Evolutionary conservation across 2,329 filamentous ascomycete genomes (phyloP).

Genomic region (Leptodontidium sp.): DNA sequence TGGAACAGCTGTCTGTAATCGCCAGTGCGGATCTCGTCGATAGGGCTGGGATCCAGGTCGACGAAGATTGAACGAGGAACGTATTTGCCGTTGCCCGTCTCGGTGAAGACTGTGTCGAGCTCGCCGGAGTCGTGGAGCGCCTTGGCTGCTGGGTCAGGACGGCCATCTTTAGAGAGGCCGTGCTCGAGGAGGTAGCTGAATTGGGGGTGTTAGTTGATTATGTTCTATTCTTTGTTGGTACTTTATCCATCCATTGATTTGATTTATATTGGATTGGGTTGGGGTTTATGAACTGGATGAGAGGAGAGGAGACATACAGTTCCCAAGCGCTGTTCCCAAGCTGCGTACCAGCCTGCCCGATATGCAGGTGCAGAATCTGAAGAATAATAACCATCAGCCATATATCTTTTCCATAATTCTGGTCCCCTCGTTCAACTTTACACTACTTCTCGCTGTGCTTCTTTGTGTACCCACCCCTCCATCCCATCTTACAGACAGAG

Average conservation of each 20-base stretch:
- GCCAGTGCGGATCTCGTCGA: slow-evolving; percentile 73
- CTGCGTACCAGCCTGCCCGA: slow-evolving; percentile 73
- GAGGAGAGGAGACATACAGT: slow-evolving; percentile 59
- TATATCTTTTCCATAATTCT: not conserved
- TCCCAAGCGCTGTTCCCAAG: slow-evolving; percentile 75
- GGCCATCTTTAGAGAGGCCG: slow-evolving; percentile 67
- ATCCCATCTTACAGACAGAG: not conserved
- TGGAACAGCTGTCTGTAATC: slow-evolving; percentile 70
- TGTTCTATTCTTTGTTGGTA: not conserved
- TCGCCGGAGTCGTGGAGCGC: slow-evolving; percentile 62
- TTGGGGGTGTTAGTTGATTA: slow-evolving; percentile 24
- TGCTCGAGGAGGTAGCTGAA: slow-evolving; percentile 71
- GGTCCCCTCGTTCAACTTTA: not conserved
- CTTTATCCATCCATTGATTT: not conserved
- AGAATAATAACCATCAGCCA: slow-evolving; percentile 21
- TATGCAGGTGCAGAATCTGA: slow-evolving; percentile 73
- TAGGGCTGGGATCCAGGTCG: slow-evolving; percentile 71
- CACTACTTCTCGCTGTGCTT: not conserved
- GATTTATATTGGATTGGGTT: not conserved
- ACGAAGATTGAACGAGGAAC: slow-evolving; percentile 74
- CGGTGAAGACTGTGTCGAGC: slow-evolving; percentile 72
- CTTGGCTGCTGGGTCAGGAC: slow-evolving; percentile 61
- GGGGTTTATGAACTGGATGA: not conserved
- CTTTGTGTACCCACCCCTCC: not conserved
- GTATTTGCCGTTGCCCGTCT: slow-evolving; percentile 70